These are phyloP conservation scores for Plasmodium adleri DNA, from an alignment of 169 alveolate genomes.

Conservation along the genomic window DNA sequence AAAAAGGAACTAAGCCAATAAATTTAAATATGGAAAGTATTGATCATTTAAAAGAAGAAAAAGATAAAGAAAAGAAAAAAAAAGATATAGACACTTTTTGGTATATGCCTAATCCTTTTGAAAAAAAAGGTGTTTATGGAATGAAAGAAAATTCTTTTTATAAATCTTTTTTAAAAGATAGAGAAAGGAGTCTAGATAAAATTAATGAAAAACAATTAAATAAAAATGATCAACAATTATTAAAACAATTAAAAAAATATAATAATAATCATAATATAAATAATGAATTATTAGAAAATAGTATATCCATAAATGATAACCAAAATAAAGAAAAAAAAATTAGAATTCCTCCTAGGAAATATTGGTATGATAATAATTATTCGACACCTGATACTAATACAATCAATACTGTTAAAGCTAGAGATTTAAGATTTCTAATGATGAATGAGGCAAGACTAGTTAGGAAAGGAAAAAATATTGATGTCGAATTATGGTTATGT, in stretches of 20 bases:
- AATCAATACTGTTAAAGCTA: conserved; percentile 27
- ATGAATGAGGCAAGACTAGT: conserved; percentile 73
- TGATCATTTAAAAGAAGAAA: conserved; percentile 28
- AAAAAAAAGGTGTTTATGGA: conserved; percentile 75
- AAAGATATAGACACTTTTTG: conserved; percentile 73
- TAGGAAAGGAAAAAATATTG: conserved; percentile 59
- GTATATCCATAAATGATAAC: not conserved
- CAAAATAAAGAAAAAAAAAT: conserved; percentile 50
- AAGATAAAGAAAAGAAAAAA: conserved; percentile 62
- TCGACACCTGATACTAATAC: conserved; percentile 39
- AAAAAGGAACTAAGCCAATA: conserved; percentile 7
- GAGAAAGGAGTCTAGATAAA: conserved; percentile 65
- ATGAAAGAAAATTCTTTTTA: conserved; percentile 72
- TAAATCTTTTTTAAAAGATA: conserved; percentile 62
- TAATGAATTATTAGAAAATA: conserved; percentile 30
- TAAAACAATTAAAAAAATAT: conserved; percentile 29
- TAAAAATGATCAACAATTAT: conserved; percentile 51
- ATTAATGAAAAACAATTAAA: conserved; percentile 39
- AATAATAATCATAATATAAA: conserved; percentile 17
- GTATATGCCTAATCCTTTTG: conserved; percentile 76
- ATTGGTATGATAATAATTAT: conserved; percentile 38
- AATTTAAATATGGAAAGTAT: conserved; percentile 15
- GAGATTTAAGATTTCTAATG: conserved; percentile 68
- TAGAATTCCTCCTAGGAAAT: conserved; percentile 40
- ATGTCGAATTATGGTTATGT: conserved; percentile 69